phyloP scores from a whole-genome alignment of 495 filamentous ascomycete species.

The Pyrenula massariospora region DNA sequence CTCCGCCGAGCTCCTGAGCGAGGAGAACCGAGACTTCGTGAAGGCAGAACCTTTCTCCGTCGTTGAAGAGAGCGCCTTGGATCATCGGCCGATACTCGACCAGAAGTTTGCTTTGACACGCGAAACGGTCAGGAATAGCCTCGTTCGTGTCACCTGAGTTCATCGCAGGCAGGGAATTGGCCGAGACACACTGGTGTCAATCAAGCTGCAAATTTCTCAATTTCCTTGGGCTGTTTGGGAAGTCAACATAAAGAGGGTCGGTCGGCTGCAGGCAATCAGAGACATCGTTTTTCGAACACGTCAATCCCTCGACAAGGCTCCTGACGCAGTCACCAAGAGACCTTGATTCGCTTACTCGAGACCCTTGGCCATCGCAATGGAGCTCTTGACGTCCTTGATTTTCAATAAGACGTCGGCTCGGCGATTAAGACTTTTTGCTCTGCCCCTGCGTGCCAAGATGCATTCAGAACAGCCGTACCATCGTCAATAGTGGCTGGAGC shows the following conservation, averaged over 20 bases:
- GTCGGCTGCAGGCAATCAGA: not conserved
- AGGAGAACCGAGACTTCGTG: not conserved
- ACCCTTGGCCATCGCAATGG: not conserved
- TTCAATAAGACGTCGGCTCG: not conserved
- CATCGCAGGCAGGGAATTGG: not conserved
- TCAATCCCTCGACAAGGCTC: not conserved
- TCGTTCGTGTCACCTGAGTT: not conserved
- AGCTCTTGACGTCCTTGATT: not conserved
- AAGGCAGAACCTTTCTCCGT: not conserved
- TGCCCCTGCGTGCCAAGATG: not conserved
- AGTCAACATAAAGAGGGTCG: not conserved
- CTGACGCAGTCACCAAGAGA: not conserved
- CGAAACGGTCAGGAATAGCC: not conserved
- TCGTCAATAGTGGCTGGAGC: not conserved
- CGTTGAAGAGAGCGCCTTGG: not conserved
- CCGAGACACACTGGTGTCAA: not conserved
- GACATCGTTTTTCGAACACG: not conserved
- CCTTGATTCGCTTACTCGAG: not conserved
- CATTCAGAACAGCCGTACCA: not conserved
- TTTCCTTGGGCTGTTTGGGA: not conserved
- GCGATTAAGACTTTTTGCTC: not conserved
- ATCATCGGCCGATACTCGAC: not conserved
- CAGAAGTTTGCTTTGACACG: not conserved
- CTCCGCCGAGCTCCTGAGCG: not conserved
- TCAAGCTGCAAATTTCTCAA: not conserved